Conservation (phyloP, 441 rosid species). For the Gossypium gossypioides region DNA sequence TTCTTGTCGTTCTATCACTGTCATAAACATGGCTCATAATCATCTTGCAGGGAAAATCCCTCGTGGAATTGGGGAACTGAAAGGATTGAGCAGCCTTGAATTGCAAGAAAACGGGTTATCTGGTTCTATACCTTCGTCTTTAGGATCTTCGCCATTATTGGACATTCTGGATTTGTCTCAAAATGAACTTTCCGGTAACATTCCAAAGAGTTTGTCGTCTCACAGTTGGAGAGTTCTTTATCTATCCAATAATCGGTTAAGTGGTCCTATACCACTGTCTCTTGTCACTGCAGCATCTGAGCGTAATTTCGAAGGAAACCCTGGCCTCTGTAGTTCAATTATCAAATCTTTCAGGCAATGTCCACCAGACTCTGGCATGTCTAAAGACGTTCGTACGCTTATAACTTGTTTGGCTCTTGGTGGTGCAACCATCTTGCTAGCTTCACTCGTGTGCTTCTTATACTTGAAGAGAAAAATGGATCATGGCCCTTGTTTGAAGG, state of each 20-base stretch:
- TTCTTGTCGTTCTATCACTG: constrained; percentile 50
- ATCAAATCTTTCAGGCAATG: constrained; percentile 50
- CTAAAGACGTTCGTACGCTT: constrained; percentile 39
- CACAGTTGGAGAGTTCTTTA: constrained; percentile 70
- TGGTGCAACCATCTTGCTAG: constrained; percentile 34
- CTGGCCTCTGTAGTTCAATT: constrained; percentile 62
- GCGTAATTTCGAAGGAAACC: constrained; percentile 67
- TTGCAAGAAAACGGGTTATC: constrained; percentile 54
- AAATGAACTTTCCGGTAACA: constrained; percentile 54
- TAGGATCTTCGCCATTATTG: constrained; percentile 57
- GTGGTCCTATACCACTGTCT: constrained; percentile 59
- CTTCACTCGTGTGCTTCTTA: constrained; percentile 39
- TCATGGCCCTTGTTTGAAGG: constrained; percentile 38
- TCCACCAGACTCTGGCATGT: constrained; percentile 28
- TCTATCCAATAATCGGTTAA: constrained; percentile 53
- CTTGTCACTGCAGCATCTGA: constrained; percentile 57
- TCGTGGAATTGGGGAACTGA: constrained; percentile 41
- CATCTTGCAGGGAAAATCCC: constrained; percentile 64
- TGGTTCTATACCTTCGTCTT: constrained; percentile 49
- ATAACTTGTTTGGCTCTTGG: constrained; percentile 47
- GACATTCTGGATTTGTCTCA: constrained; percentile 64
- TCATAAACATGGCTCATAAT: constrained; percentile 57
- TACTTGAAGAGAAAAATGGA: constrained; percentile 46
- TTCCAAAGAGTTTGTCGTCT: constrained; percentile 57
- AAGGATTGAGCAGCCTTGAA: constrained; percentile 39